Base-by-base conservation (phyloP, 208 protist genomes). In the Trypanosoma conorhini region DNA sequence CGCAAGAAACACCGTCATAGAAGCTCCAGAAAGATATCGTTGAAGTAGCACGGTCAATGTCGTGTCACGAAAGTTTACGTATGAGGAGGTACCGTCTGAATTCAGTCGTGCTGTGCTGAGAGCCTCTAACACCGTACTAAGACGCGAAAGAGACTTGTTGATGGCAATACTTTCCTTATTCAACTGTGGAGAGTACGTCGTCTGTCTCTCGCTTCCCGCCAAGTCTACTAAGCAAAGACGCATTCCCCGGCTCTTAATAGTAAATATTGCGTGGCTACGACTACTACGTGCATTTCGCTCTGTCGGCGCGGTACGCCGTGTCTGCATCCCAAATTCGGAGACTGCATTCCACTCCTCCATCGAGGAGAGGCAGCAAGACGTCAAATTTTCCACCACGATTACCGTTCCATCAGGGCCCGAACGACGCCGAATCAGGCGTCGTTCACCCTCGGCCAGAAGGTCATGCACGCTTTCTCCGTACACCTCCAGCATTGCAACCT, bases 251-350 rank as follows among this genome's bases (percentile, higher is more conserved):
- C 80, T 89, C 48, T 97, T 93, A 46, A 98, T 78, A 22, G 89
- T 96, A 77, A 98, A 95, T 69, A 98, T 77, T 52, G 93, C 84
- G 70, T 98, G 97, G 64, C 94, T 98, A 22, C 97, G 85, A 58
- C 92, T 97, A 62, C 93, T 98, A 17, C 83, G 80, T 8, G 81
- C 65, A 80, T 98, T 98, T 70, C 92, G 89, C 55, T 92, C 81
- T 12, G 96, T 98, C 21, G 91, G 74, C 9, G 91, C 82, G 21
- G 88, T 96, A 19, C 89, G 85, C 10, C 91, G 80, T 15, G 87
- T 90, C 4, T 72, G 68, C 91, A 94, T 91, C 48, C 88, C 87
- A 73, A 86, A 93, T n/a, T 56, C 64, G 3, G 86, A 74, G 35
- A 92, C 81, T 19, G 80, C 84, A 12, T 74, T 28, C 91, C 91